These are phyloP conservation scores for Capsicum chinense DNA, from an alignment of 257 asterid genomes.

Conservation along the genomic window DNA sequence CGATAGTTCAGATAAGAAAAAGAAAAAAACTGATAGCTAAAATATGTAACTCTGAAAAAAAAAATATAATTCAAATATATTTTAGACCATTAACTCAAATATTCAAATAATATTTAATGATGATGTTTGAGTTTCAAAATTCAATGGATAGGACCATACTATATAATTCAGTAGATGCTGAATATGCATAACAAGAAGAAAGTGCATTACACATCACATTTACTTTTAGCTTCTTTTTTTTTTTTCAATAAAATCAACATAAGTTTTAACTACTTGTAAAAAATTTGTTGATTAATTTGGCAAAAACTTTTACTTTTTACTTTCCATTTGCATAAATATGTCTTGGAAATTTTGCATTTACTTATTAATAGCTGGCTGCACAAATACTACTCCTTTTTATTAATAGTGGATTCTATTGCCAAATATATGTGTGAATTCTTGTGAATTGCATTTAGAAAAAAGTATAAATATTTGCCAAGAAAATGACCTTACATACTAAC, in stretches of 20 bases:
- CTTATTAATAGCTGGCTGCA: slow-evolving; percentile 19
- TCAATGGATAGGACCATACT: too few relatives aligned
- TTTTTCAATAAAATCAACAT: neutral
- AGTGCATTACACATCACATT: slow-evolving; percentile 27
- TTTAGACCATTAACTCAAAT: neutral
- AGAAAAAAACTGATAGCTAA: too few relatives aligned
- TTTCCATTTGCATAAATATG: slow-evolving; percentile 2
- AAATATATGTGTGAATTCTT: neutral
- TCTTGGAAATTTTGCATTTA: slow-evolving; percentile 3
- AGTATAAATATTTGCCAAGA: neutral
- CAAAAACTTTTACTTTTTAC: neutral
- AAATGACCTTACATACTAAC: neutral
- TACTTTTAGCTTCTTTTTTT: neutral
- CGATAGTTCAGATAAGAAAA: too few relatives aligned
- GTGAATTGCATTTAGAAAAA: neutral
- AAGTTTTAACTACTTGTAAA: neutral
- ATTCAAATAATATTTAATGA: neutral
- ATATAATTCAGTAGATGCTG: neutral
- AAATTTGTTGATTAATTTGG: slow-evolving; percentile 11
- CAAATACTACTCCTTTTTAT: neutral
- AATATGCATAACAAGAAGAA: neutral
- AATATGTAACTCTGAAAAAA: too few relatives aligned
- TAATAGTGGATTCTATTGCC: slow-evolving; percentile 4
- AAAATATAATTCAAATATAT: too few relatives aligned
- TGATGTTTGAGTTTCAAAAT: neutral